Percentiles rank a stretch among this genome's conserved stretches.
phyloP scores from a whole-genome alignment of 108 stramenopile species.

The Cyclotella choctawhatcheeana region DNA sequence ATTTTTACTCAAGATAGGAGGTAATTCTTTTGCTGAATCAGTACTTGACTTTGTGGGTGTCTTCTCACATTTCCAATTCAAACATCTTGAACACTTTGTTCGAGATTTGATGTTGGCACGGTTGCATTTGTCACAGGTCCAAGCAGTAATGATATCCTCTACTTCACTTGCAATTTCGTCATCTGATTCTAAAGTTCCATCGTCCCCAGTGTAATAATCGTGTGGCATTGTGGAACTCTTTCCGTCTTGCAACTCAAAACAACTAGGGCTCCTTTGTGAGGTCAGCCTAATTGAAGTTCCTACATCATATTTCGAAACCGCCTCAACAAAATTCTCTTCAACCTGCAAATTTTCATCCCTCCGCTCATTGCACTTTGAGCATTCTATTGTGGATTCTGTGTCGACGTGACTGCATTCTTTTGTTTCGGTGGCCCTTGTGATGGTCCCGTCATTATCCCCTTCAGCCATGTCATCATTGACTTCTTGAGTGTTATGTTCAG shows the following conservation, averaged over 20 bases:
- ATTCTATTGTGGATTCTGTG: no score
- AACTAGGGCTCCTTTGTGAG: neutral
- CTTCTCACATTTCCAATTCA: neutral
- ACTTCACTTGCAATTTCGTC: neutral
- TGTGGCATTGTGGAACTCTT: neutral
- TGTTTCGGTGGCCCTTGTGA: no score
- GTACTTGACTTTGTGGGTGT: neutral
- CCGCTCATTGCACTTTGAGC: neutral
- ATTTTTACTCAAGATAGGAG: neutral
- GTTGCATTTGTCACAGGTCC: neutral
- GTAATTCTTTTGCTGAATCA: neutral
- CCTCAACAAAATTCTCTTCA: neutral
- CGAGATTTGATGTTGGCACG: neutral
- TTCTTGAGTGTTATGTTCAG: no score
- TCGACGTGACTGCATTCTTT: no score
- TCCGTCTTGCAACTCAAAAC: neutral
- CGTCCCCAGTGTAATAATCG: neutral
- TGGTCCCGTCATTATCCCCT: no score
- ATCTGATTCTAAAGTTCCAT: neutral
- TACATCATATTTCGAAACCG: neutral
- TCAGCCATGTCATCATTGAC: no score
- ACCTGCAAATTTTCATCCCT: neutral
- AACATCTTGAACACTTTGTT: neutral
- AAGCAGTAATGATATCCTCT: neutral
- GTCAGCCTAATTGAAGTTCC: neutral